phyloP scores from a whole-genome alignment of 345 rosid species.

The thale cress (Arabidopsis thaliana) region TAIR10.1 NC_003076.8:4994001-4994500 shows the following conservation, averaged over 20 bases:
- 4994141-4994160: slow-evolving; percentile 29
- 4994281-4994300: slow-evolving; percentile 31
- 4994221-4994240: slow-evolving; percentile 45
- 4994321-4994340: neutral
- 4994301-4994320: slow-evolving; percentile 39
- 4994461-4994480: slow-evolving; percentile 49
- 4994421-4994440: slow-evolving; percentile 15
- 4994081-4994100: slow-evolving; percentile 33
- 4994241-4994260: slow-evolving; percentile 48
- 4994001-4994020: slow-evolving; percentile 75
- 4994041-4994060: slow-evolving; percentile 23
- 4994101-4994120: slow-evolving; percentile 24
- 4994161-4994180: slow-evolving; percentile 48
- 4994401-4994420: slow-evolving; percentile 27
- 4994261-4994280: slow-evolving; percentile 12
- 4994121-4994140: slow-evolving; percentile 8
- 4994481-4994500: slow-evolving; percentile 41
- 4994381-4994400: slow-evolving; percentile 24
- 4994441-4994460: slow-evolving; percentile 37
- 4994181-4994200: slow-evolving; percentile 49
- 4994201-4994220: slow-evolving; percentile 73
- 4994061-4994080: slow-evolving; percentile 36
- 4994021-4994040: slow-evolving; percentile 50
- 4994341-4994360: neutral
- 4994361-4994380: neutral